A percentile compares a stretch with the other conserved stretches of the same genome.
These are phyloP conservation scores for Boletus smithii DNA, from an alignment of 1,284 basidiomycete genomes.

Conservation along the genomic window DNA sequence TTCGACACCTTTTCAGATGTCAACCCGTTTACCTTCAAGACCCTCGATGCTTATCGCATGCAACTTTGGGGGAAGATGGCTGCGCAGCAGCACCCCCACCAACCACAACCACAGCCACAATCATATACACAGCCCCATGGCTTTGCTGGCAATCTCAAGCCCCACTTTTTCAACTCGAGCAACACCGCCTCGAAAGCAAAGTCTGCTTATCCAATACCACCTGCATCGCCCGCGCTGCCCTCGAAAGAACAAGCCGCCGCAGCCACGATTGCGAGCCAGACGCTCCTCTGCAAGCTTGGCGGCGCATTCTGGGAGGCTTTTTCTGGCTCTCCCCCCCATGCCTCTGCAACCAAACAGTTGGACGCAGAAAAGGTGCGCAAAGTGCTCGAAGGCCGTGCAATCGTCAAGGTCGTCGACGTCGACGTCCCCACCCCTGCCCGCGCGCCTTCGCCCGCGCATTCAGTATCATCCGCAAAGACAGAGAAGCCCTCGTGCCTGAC, in stretches of 20 bases:
- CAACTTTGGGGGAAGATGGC: conserved; percentile 87
- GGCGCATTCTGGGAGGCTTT: conserved; percentile 81
- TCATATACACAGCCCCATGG: conserved; percentile 36
- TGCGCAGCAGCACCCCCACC: conserved; percentile 39
- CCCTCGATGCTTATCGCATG: conserved; percentile 81
- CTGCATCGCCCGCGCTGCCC: conserved; percentile 26
- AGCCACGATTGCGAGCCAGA: conserved; percentile 68
- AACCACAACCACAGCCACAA: conserved; percentile 25
- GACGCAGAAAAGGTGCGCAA: conserved; percentile 74
- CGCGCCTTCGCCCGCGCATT: conserved; percentile 2
- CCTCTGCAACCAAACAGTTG: conserved; percentile 39
- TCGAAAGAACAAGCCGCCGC: conserved; percentile 43
- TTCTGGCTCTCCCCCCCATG: conserved; percentile 41
- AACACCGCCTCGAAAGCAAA: conserved; percentile 13
- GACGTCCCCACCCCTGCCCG: conserved; percentile 33
- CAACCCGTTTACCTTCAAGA: conserved; percentile 80
- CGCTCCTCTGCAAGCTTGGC: conserved; percentile 62
- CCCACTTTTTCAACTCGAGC: conserved; percentile 48
- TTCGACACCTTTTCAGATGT: conserved; percentile 73
- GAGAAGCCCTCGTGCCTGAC: conserved; percentile 33
- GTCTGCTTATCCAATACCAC: conserved; percentile 26
- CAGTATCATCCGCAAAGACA: conserved; percentile 15
- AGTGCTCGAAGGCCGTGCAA: conserved; percentile 74
- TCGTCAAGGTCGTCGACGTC: conserved; percentile 70
- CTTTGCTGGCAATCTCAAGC: conserved; percentile 50